phyloP scores from a whole-genome alignment of 2,329 filamentous ascomycete genomes.

The Davidsoniella eucalypti region DNA sequence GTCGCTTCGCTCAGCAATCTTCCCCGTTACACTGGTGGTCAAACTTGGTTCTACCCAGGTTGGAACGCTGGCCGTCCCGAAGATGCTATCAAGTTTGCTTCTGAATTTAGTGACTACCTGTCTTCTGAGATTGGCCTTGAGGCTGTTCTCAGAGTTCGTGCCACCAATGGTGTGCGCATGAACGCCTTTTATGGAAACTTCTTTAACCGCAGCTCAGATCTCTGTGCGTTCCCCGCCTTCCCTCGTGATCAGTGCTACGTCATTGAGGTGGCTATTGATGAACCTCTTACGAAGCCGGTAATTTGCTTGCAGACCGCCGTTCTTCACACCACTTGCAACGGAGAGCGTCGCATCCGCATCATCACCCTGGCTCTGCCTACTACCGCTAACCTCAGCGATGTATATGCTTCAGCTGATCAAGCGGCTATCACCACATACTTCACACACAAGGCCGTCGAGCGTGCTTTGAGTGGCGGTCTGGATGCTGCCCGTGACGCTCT shows the following conservation, averaged over 20 bases:
- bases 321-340: slow-evolving; percentile 93
- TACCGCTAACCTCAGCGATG: slow-evolving; percentile 73
- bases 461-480: slow-evolving; percentile 67
- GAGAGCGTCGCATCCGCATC: slow-evolving; percentile 85
- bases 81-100: slow-evolving; percentile 94
- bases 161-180: slow-evolving; percentile 88
- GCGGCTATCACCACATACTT: slow-evolving; percentile 86
- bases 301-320: slow-evolving; percentile 90
- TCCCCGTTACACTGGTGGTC: slow-evolving; percentile 87
- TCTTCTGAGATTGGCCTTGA: slow-evolving; percentile 92
- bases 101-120: slow-evolving; percentile 93
- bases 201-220: slow-evolving; percentile 93
- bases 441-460: slow-evolving; percentile 93
- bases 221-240: slow-evolving; percentile 96
- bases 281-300: slow-evolving; percentile 78
- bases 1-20: slow-evolving; percentile 92
- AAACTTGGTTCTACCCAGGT: slow-evolving; percentile 96
- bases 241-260: slow-evolving; percentile 95
- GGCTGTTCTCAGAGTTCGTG: slow-evolving; percentile 85
- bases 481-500: slow-evolving; percentile 83
- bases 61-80: slow-evolving; percentile 92
- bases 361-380: slow-evolving; percentile 87
- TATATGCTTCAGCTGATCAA: slow-evolving; percentile 92
- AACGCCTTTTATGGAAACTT: slow-evolving; percentile 99
- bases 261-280: slow-evolving; percentile 94